Evolutionary conservation across 2,329 filamentous ascomycete genomes (phyloP).

Genomic region (Tolypocladium cylindrosporum): DNA sequence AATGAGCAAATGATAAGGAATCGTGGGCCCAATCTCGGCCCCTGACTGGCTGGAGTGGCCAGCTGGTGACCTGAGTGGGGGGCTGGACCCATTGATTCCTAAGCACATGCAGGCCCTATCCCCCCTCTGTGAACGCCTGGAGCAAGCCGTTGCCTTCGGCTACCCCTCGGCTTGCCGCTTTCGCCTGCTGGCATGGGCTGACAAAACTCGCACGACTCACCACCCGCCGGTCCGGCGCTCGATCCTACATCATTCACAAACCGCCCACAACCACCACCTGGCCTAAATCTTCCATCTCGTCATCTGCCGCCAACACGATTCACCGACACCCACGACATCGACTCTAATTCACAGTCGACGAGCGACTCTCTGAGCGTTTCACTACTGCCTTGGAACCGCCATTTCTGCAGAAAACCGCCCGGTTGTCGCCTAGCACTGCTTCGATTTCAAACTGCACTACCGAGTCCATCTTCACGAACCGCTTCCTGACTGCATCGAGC

Average conservation of each 20-base stretch:
- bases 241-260: constrained; percentile 1
- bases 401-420: not conserved
- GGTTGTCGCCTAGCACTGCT: not conserved
- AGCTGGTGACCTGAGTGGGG: not conserved
- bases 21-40: not conserved
- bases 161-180: constrained; percentile 3
- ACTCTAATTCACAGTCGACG: not conserved
- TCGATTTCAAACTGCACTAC: not conserved
- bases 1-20: not conserved
- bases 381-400: not conserved
- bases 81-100: not conserved
- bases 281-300: not conserved
- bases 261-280: constrained; percentile 2
- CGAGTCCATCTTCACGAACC: not conserved
- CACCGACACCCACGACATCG: not conserved
- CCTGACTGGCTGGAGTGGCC: not conserved
- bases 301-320: not conserved
- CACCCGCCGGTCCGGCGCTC: not conserved
- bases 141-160: not conserved
- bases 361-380: not conserved
- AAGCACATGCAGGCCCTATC: not conserved
- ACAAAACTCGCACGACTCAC: constrained; percentile 5
- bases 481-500: not conserved
- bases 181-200: not conserved
- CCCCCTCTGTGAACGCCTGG: not conserved